phyloP scores from a whole-genome alignment of 2,329 filamentous ascomycete genomes.

The Eutypella sp. region DNA sequence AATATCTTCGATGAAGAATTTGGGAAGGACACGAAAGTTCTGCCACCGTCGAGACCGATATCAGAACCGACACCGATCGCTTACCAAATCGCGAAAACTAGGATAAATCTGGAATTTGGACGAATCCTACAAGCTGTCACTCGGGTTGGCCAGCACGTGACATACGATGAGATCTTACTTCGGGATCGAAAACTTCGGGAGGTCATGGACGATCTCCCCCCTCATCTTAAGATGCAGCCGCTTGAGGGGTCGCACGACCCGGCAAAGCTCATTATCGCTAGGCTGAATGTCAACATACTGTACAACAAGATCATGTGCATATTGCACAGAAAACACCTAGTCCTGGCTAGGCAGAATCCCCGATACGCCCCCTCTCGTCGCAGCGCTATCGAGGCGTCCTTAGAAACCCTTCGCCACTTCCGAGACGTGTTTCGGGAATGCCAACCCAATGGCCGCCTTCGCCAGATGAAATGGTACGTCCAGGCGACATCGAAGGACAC shows the following conservation, averaged over 20 bases:
- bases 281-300: slow-evolving; percentile 77
- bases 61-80: slow-evolving; percentile 71
- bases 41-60: slow-evolving; percentile 63
- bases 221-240: slow-evolving; percentile 70
- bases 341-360: slow-evolving; percentile 70
- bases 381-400: slow-evolving; percentile 78
- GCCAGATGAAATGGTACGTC: slow-evolving; percentile 72
- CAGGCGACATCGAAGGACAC: slow-evolving; percentile 79
- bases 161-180: slow-evolving; percentile 61
- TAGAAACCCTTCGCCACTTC: slow-evolving; percentile 76
- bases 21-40: slow-evolving; percentile 58
- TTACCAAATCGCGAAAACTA: slow-evolving; percentile 73
- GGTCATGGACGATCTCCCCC: slow-evolving; percentile 64
- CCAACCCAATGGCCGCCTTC: slow-evolving; percentile 64
- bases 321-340: slow-evolving; percentile 81
- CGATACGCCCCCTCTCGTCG: slow-evolving; percentile 80
- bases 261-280: slow-evolving; percentile 77
- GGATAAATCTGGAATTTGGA: slow-evolving; percentile 63
- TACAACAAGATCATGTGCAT: slow-evolving; percentile 87
- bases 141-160: slow-evolving; percentile 47
- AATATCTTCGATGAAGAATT: slow-evolving; percentile 83
- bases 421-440: slow-evolving; percentile 70
- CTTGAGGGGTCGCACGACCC: slow-evolving; percentile 75
- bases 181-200: slow-evolving; percentile 58
- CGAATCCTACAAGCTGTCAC: slow-evolving; percentile 64